phyloP scores from a whole-genome alignment of 1,139 yeast species.

The Diutina sp. region DNA sequence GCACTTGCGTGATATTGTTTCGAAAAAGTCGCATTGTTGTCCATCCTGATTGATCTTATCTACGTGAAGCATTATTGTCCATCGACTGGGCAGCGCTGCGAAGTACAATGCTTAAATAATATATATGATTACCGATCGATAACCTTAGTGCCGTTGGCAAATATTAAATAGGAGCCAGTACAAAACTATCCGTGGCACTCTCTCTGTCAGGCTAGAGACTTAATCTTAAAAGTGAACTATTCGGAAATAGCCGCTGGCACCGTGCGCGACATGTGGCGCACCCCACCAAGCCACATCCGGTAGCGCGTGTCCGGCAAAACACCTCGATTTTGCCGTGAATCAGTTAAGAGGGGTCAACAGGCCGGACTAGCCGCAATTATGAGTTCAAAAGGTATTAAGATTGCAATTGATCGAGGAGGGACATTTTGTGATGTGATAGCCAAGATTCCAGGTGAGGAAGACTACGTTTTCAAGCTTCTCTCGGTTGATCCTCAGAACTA shows the following conservation, averaged over 20 bases:
- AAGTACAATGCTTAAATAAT: too few relatives aligned
- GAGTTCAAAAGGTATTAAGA: not conserved
- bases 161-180: too few relatives aligned
- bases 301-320: not conserved
- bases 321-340: not conserved
- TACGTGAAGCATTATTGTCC: too few relatives aligned
- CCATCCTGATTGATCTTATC: too few relatives aligned
- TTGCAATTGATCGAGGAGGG: constrained; percentile 52
- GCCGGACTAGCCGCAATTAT: not conserved
- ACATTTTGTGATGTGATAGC: constrained; percentile 78
- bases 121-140: too few relatives aligned
- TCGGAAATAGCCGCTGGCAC: not conserved
- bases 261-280: not conserved
- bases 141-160: too few relatives aligned
- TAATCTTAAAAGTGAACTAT: not conserved
- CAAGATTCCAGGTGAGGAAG: constrained; percentile 27
- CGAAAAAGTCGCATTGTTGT: too few relatives aligned
- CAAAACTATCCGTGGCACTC: too few relatives aligned
- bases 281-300: not conserved
- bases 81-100: too few relatives aligned
- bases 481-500: constrained; percentile 85
- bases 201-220: too few relatives aligned
- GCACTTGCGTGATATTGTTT: too few relatives aligned
- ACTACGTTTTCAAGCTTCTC: constrained; percentile 44
- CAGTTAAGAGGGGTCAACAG: not conserved